Percentiles rank a stretch among this genome's conserved stretches.
phyloP scores from a whole-genome alignment of 2,329 filamentous ascomycete genomes.

The Cladosporium cucumerinum region DNA sequence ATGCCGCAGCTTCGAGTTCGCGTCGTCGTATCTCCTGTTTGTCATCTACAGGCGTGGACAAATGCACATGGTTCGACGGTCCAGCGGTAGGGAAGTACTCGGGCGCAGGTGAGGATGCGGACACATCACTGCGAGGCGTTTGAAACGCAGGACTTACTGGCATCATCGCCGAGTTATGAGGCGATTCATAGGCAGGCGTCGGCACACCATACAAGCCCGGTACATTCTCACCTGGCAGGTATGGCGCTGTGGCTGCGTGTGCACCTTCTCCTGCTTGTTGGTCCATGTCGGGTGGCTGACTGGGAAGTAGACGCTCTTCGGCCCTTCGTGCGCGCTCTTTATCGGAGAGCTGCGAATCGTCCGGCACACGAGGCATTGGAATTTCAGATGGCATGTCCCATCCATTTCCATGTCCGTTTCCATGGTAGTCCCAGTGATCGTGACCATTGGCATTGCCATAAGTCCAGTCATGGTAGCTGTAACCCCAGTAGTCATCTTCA shows the following conservation, averaged over 20 bases:
- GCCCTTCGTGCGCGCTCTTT: slow-evolving; percentile 77
- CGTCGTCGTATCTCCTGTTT: slow-evolving; percentile 70
- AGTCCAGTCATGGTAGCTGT: slow-evolving; percentile 20
- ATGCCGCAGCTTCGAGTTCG: slow-evolving; percentile 40
- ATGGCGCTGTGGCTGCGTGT: slow-evolving; percentile 36
- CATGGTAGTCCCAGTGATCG: slow-evolving; percentile 19
- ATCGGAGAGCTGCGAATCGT: slow-evolving; percentile 67
- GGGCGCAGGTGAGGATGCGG: slow-evolving; percentile 25
- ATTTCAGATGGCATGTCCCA: slow-evolving; percentile 24
- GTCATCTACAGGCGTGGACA: slow-evolving; percentile 56
- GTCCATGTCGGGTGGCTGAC: slow-evolving; percentile 59
- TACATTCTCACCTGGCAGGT: slow-evolving; percentile 25
- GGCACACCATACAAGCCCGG: slow-evolving; percentile 11
- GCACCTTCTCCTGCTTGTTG: slow-evolving; percentile 27
- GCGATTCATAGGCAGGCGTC: slow-evolving; percentile 8
- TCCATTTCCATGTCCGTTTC: slow-evolving; percentile 16
- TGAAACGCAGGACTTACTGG: not conserved
- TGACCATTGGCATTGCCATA: slow-evolving; percentile 18
- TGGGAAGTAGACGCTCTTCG: slow-evolving; percentile 76
- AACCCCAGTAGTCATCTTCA: slow-evolving; percentile 25
- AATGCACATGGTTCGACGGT: slow-evolving; percentile 1
- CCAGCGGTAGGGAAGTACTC: slow-evolving; percentile 14
- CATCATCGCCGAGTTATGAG: not conserved
- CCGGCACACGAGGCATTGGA: slow-evolving; percentile 54
- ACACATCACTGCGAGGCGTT: slow-evolving; percentile 10